Conservation (phyloP, 768 basidiomycete species). For the Kwoniella botswanensis region DNA sequence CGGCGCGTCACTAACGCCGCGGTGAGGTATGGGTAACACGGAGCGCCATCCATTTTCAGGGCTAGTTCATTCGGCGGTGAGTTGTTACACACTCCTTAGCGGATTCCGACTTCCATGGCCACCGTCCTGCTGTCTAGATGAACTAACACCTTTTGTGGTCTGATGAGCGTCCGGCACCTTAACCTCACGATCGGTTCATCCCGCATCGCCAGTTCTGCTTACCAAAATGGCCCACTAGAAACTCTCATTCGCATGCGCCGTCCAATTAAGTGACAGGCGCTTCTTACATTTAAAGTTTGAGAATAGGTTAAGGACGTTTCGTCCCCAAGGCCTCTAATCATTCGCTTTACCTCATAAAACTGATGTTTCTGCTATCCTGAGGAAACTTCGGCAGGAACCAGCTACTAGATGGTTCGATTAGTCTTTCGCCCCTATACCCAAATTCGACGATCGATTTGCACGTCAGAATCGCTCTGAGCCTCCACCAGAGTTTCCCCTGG, state of each 20-base stretch:
- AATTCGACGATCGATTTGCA: slow-evolving; percentile 95
- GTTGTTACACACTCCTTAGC: slow-evolving; percentile 87
- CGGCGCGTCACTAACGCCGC: slow-evolving; percentile 70
- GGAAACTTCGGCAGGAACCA: slow-evolving; percentile 62
- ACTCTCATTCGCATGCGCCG: slow-evolving; percentile 64
- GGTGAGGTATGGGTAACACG: slow-evolving; percentile 82
- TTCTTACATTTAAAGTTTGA: slow-evolving; percentile 73
- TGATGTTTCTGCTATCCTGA: slow-evolving; percentile 57
- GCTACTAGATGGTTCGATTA: slow-evolving; percentile 80
- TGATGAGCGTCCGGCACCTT: slow-evolving; percentile 65
- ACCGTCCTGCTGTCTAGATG: slow-evolving; percentile 86
- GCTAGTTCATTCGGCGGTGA: slow-evolving; percentile 89
- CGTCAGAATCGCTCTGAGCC: slow-evolving; percentile 94
- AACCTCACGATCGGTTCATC: slow-evolving; percentile 75
- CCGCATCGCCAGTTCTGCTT: slow-evolving; percentile 58
- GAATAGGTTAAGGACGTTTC: slow-evolving; percentile 85
- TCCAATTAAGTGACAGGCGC: slow-evolving; percentile 62
- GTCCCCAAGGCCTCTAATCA: slow-evolving; percentile 84
- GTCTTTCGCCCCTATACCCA: slow-evolving; percentile 96
- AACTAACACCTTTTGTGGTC: slow-evolving; percentile 83
- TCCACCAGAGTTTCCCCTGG: slow-evolving; percentile 96
- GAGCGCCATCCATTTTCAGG: slow-evolving; percentile 90
- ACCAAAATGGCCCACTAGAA: slow-evolving; percentile 70
- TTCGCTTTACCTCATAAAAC: slow-evolving; percentile 69
- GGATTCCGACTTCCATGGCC: slow-evolving; percentile 84